Evolutionary conservation across 1,139 yeast genomes (phyloP), one percentile per base, ranked within the genome.

Genomic region (Arxiozyma bovina): DNA sequence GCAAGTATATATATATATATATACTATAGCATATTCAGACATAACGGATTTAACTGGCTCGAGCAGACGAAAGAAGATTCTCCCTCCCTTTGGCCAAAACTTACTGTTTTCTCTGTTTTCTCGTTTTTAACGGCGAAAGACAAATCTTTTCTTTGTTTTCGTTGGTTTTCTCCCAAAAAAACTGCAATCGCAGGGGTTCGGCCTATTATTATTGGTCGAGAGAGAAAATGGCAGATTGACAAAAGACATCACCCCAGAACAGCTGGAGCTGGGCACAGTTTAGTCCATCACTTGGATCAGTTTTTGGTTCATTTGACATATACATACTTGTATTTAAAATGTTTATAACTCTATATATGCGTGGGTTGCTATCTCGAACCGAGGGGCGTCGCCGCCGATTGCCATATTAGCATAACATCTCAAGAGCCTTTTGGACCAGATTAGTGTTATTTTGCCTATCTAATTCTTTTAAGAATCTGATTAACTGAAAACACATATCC

Each of bases 401-500:
- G 6, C 6, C 34, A 25, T 17, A 12, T 25, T 9, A 44, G 18
- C 54, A 53, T 34, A 60, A 45, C 57, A 64, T 54, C 17, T 58
- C 56, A 38, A 66, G 51, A 8, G 70, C 70, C 45, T 60, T 58
- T 20, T 62, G 58, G 2, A 63, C 64, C 45, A 68, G 41, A 5
- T 58, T 51, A 0, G 68, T 63, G 20, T 60, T 56, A 50, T 65
- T 66, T 51, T 65, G 65, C 30, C 57, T 63, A 55, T 77, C 81
- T 27, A 78, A 65, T 11, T 77, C 70, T 56, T 76, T 77, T 57
- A 77, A 69, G 55, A 77, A 75, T 53, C 81, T 65, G 34, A 77
- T 62, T 54, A 78, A 59, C 56, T 78, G 82, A 61, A 77, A 76
- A 38, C 78, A 73, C 57, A 78, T 74, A 42, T 76, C 80, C 73